Evolutionary conservation across 805 yeast species (phyloP), one percentile per base, ranked within the genome.

Genomic region (Spathaspora sp.): DNA sequence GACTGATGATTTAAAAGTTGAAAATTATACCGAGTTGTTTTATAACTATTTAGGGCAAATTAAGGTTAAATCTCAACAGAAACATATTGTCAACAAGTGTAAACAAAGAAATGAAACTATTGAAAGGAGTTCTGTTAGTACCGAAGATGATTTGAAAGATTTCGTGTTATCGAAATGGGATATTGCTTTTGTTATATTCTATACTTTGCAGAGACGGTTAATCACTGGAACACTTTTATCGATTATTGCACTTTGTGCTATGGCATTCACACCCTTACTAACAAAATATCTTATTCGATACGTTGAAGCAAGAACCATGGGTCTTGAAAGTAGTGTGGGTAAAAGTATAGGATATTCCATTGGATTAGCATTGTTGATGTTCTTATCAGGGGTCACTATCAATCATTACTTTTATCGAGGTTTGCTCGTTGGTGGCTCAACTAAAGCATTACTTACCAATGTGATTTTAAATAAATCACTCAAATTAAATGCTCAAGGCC

Each of bases 391-490:
- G 39, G 44, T 65, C 28, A 52, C 57, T 26, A 67, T 81, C 47
- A 83, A 87, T 42, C 85, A 83, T 60, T 81, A 75, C 56, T 85
- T 86, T 63, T 83, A 83, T 59, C 68, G 67, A 26, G 72, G 87
- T 10, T 72, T 78, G 58, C 64, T 78, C 49, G 73, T 79, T 8
- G 96, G 96, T 56, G 85, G 83, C 10, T 80, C 82, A 60, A 78
- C 77, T 3, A 82, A 87, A 60, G 82, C 89, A 0, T 76, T 85
- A 1, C 66, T 89, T 50, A 86, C 88, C 7, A 83, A 84, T 54
- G 82, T 84, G 5, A 71, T 88, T n/a, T 73, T 86, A 51, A 78
- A 78, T 50, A 89, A 89, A 64, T 76, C 91, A 14, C 79, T 87
- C 55, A 70, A 61, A 47, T 70, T 89, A 16, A 78, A 82, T 51